Base-by-base conservation (phyloP, 805 yeast genomes). In the Kodamaea laetipori region DNA sequence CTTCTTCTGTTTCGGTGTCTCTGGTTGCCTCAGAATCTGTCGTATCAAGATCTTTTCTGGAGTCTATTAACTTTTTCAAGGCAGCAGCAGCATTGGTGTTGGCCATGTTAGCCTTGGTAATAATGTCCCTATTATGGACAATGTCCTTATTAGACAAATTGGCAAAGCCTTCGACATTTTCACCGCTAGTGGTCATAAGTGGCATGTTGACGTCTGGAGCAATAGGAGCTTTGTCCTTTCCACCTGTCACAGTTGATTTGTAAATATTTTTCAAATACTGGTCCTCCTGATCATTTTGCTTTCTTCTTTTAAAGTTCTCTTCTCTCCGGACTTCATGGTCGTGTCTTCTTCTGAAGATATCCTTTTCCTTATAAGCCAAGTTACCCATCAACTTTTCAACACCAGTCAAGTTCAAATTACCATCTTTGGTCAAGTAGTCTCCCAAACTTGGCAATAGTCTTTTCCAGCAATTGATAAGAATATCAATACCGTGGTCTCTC, bases 401-500 rank as follows among this genome's bases (percentile, higher is more conserved):
- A 41, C 88, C 81, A 30, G 75, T 78, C 35, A 90, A 63, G 58
- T 89, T 82, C 39, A 94, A 75, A 12, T 73, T 72, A 32, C 99
- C 99, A 63, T 94, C 99, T 53, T 90, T 80, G 1, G 98, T 92
- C 58, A 94, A 76, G 61, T 84, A 94, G 15, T 86, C 85, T 40
- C 78, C 80, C 70, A 86, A 72, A 23, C 62, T 56, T 0, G 95
- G 85, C 37, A 94, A 60, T 1, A 77, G 63, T 26, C 77, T 71
- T 56, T 90, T 90, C 99, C 99, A 94, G 37, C 92, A 80, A 30
- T 74, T 76, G 9, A 89, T 83, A 42, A 94, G 67, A 17, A 78
- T 71, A 58, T 92, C 97, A 56, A 94, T 86, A 53, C 97, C 90
- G 57, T 88, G 87, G 63, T 94, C 98, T 54, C 99, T 80, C 33